Evolutionary conservation across 345 rosid genomes (phyloP).

Genomic region (Laguncularia racemosa): DNA sequence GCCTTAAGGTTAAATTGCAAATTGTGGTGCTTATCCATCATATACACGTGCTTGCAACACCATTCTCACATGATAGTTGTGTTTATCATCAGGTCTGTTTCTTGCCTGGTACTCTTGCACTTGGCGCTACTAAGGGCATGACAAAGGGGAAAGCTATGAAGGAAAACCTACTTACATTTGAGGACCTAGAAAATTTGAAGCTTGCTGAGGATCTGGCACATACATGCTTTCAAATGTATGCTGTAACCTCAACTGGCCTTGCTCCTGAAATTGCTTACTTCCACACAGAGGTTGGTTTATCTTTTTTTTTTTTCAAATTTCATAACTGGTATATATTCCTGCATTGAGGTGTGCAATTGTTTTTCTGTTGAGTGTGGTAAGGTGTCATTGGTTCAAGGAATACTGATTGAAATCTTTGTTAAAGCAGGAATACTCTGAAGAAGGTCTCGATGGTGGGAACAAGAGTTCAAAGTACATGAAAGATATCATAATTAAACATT

Average conservation of each 20-base stretch:
- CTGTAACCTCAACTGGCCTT: slow-evolving; percentile 91
- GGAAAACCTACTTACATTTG: slow-evolving; percentile 73
- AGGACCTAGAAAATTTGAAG: slow-evolving; percentile 84
- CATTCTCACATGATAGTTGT: neutral
- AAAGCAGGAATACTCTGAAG: slow-evolving; percentile 73
- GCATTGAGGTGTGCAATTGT: neutral
- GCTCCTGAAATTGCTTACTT: slow-evolving; percentile 98
- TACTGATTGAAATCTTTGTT: slow-evolving; percentile 1
- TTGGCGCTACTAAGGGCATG: slow-evolving; percentile 91
- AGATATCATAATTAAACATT: slow-evolving; percentile 81
- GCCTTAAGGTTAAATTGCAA: too few species aligned
- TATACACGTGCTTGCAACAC: too few species aligned
- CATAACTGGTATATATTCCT: slow-evolving; percentile 15
- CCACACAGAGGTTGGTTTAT: slow-evolving; percentile 63
- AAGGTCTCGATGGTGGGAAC: slow-evolving; percentile 85
- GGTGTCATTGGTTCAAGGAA: too few species aligned
- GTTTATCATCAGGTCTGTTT: slow-evolving; percentile 68
- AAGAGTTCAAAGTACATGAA: slow-evolving; percentile 61
- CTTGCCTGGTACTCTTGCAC: slow-evolving; percentile 92
- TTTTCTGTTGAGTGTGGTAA: too few species aligned
- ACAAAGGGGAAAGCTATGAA: slow-evolving; percentile 74
- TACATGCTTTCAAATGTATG: slow-evolving; percentile 94
- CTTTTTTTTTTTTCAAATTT: slow-evolving; percentile 3
- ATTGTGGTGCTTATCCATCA: too few species aligned
- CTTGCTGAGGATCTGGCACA: slow-evolving; percentile 90